phyloP scores from a whole-genome alignment of 768 basidiomycete species.

The Boletus tomentosulus region DNA sequence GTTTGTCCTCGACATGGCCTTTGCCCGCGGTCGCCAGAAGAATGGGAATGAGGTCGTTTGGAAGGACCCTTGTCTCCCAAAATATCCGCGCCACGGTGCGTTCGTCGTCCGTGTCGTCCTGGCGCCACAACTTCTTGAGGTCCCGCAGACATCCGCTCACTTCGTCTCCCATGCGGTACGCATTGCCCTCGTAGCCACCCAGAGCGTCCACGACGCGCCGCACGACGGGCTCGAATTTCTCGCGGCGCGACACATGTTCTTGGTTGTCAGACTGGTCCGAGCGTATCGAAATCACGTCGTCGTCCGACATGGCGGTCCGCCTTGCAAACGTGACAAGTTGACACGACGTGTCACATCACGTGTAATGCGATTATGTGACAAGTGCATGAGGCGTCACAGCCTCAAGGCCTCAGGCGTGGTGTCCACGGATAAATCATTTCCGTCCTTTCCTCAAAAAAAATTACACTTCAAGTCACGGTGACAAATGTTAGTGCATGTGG shows the following conservation, averaged over 20 bases:
- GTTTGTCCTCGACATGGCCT: constrained; percentile 74
- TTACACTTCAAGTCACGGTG: constrained; percentile 1
- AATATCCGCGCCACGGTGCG: constrained; percentile 93
- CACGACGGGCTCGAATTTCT: constrained; percentile 63
- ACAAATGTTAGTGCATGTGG: background rate
- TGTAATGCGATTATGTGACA: constrained; percentile 4
- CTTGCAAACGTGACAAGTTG: constrained; percentile 12
- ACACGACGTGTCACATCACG: constrained; percentile 30
- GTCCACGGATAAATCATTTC: constrained; percentile 14
- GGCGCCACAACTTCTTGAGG: constrained; percentile 92
- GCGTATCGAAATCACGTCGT: constrained; percentile 34
- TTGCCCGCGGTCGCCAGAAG: constrained; percentile 76
- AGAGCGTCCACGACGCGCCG: constrained; percentile 75
- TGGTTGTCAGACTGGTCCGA: constrained; percentile 27
- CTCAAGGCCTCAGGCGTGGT: background rate
- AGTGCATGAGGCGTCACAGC: background rate
- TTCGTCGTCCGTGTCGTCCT: constrained; percentile 96
- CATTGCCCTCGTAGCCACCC: constrained; percentile 64
- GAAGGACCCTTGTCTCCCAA: constrained; percentile 80
- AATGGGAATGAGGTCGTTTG: constrained; percentile 86
- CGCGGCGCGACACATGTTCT: constrained; percentile 39
- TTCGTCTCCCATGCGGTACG: constrained; percentile 78
- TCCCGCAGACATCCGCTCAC: constrained; percentile 85
- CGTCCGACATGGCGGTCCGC: constrained; percentile 18
- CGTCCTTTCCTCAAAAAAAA: constrained; percentile 1